Evolutionary conservation across 371 early-diverging fungal genomes (phyloP).

Genomic region (Circinella minor): DNA sequence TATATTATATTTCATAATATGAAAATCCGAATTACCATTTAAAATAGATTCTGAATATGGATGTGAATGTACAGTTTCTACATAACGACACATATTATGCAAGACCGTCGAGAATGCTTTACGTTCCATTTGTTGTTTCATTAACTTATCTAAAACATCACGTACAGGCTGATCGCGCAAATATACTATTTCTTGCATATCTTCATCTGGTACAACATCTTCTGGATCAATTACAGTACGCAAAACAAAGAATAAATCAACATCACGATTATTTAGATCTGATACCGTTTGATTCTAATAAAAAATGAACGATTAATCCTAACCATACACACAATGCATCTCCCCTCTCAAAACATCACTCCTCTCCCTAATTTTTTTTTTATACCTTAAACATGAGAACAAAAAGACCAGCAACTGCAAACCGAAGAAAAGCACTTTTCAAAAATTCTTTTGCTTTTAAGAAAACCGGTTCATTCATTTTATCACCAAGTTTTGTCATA

Average conservation of each 20-base stretch:
- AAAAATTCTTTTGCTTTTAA: conserved; percentile 61
- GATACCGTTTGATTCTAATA: conserved; percentile 51
- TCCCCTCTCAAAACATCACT: no score
- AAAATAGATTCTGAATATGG: conserved; percentile 52
- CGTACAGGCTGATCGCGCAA: conserved; percentile 66
- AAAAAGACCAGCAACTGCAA: conserved; percentile 66
- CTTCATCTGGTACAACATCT: conserved; percentile 61
- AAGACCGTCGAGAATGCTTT: conserved; percentile 61
- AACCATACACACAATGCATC: no score
- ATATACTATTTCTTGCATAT: conserved; percentile 47
- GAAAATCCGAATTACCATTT: conserved; percentile 24
- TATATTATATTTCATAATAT: no score
- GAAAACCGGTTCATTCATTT: conserved; percentile 56
- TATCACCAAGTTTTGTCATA: conserved; percentile 53
- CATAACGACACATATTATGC: conserved; percentile 58
- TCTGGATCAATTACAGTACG: conserved; percentile 59
- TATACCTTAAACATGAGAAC: conserved; percentile 64
- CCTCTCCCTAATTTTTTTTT: neutral
- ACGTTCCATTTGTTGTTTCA: conserved; percentile 62
- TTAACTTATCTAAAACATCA: conserved; percentile 63
- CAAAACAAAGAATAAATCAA: conserved; percentile 63
- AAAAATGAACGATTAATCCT: neutral
- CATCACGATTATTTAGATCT: conserved; percentile 44
- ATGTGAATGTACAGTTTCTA: conserved; percentile 59
- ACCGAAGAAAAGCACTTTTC: conserved; percentile 61